These are phyloP conservation scores for Achaetomiella virescens DNA, from an alignment of 495 filamentous ascomycete species.

Conservation along the genomic window DNA sequence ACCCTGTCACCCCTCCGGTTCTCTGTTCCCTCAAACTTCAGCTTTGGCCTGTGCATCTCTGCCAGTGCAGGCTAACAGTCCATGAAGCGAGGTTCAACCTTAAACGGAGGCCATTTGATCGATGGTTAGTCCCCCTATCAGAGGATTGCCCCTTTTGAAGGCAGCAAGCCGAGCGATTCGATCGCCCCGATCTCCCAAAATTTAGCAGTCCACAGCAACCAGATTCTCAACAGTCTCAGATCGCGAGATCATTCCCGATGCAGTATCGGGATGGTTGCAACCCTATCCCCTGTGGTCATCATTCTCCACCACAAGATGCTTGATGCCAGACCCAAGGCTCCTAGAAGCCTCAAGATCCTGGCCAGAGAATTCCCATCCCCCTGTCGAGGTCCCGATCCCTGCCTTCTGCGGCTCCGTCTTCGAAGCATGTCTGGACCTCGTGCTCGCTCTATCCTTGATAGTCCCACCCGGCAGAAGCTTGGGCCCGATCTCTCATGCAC, in stretches of 20 bases:
- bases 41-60: conserved; percentile 6
- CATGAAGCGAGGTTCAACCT: too few relatives aligned
- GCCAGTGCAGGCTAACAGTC: background rate
- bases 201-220: too few relatives aligned
- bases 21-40: conserved; percentile 8
- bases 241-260: conserved; percentile 5
- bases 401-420: conserved; percentile 12
- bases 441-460: conserved; percentile 19
- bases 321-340: conserved; percentile 14
- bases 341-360: conserved; percentile 15
- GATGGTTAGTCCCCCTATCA: too few relatives aligned
- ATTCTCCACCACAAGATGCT: conserved; percentile 9
- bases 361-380: conserved; percentile 16
- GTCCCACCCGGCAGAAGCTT: conserved; percentile 13
- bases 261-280: background rate
- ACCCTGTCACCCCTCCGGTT: conserved; percentile 7
- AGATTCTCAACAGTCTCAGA: background rate
- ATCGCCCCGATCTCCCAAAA: too few relatives aligned
- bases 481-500: conserved; percentile 23
- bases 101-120: too few relatives aligned
- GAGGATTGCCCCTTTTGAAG: too few relatives aligned
- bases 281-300: conserved; percentile 5
- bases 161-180: too few relatives aligned
- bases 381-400: conserved; percentile 9
- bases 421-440: background rate